Evolutionary conservation across 1,284 basidiomycete genomes (phyloP).

Genomic region (Uromyces viciae-fabae): DNA sequence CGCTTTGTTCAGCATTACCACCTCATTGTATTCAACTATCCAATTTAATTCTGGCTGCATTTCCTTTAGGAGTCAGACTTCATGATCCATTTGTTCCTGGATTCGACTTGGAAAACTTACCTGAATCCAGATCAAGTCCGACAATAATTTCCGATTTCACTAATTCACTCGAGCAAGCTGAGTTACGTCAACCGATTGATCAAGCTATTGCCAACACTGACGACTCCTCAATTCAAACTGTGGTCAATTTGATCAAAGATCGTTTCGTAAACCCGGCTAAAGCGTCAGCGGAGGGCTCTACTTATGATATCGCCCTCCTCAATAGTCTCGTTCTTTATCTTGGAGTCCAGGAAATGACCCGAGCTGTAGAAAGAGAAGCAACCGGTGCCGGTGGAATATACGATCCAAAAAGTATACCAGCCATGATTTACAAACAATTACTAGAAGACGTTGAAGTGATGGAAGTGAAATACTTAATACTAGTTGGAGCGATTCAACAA

Average conservation of each 20-base stretch:
- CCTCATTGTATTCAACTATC: conserved; percentile 89
- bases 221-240: conserved; percentile 53
- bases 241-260: conserved; percentile 4
- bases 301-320: conserved; percentile 81
- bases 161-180: conserved; percentile 68
- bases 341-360: conserved; percentile 79
- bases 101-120: conserved; percentile 62
- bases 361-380: conserved; percentile 69
- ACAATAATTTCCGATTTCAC: conserved; percentile 85
- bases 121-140: conserved; percentile 85
- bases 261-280: neutral
- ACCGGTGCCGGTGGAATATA: conserved; percentile 67
- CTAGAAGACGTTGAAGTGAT: conserved; percentile 68
- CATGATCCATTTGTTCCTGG: conserved; percentile 70
- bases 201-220: conserved; percentile 68
- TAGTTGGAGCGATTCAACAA: conserved; percentile 85
- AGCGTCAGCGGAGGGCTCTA: conserved; percentile 58
- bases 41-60: conserved; percentile 93
- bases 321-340: conserved; percentile 94
- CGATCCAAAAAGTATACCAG: conserved; percentile 62
- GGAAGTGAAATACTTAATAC: conserved; percentile 72
- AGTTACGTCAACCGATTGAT: conserved; percentile 73
- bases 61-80: conserved; percentile 72
- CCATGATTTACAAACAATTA: conserved; percentile 74
- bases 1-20: conserved; percentile 87